These are phyloP conservation scores for Croton laevigatus DNA, from an alignment of 441 rosid genomes.

Conservation along the genomic window DNA sequence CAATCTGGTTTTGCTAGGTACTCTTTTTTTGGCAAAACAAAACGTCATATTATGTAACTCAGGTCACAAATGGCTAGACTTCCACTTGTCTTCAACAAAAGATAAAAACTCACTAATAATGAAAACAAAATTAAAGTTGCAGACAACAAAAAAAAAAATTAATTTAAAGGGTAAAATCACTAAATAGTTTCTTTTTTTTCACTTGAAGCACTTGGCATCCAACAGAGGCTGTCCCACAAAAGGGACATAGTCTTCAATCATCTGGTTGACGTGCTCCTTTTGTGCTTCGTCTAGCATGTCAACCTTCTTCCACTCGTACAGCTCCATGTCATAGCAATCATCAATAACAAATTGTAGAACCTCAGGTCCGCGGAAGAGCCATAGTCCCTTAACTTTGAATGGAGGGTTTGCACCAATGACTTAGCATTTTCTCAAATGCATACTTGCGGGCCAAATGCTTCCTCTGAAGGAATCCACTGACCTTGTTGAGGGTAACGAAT, in stretches of 20 bases:
- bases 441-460: conserved; percentile 95
- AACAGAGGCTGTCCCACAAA: conserved; percentile 85
- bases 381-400: conserved; percentile 85
- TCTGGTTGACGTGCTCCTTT: conserved; percentile 85
- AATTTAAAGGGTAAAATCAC: background rate
- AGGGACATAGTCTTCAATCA: conserved; percentile 90
- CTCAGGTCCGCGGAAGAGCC: conserved; percentile 92
- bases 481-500: conserved; percentile 83
- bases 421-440: conserved; percentile 90
- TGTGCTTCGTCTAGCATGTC: conserved; percentile 76
- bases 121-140: background rate
- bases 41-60: background rate
- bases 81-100: background rate
- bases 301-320: conserved; percentile 86
- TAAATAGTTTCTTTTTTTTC: conserved; percentile 22
- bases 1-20: too few relatives aligned
- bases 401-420: conserved; percentile 73
- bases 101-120: conserved; percentile 10
- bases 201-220: conserved; percentile 98
- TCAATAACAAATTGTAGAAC: conserved; percentile 74
- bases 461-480: conserved; percentile 86
- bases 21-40: too few relatives aligned
- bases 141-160: background rate
- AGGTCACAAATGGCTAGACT: conserved; percentile 4
- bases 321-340: conserved; percentile 96